phyloP scores from a whole-genome alignment of 1,284 basidiomycete species.

The Golubevia pallescens region DNA sequence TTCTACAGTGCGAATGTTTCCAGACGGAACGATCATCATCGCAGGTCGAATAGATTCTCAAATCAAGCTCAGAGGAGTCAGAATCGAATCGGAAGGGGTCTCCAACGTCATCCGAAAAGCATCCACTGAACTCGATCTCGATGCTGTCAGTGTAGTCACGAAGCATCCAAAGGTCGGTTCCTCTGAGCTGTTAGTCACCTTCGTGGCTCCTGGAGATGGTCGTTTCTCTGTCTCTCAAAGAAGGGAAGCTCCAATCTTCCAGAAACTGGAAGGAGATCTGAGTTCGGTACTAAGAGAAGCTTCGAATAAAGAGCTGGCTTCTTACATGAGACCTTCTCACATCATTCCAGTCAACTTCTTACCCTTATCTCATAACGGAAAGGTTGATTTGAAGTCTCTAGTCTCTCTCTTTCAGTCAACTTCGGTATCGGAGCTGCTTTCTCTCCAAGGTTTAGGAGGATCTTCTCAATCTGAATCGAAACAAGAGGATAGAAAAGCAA shows the following conservation, averaged over 20 bases:
- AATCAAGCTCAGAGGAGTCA: constrained; percentile 70
- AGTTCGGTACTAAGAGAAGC: constrained; percentile 64
- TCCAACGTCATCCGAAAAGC: constrained; percentile 68
- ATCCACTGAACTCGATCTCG: constrained; percentile 50
- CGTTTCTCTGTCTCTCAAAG: constrained; percentile 65
- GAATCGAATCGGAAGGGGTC: constrained; percentile 70
- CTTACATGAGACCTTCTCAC: constrained; percentile 70
- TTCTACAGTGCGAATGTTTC: constrained; percentile 68
- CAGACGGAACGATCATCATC: constrained; percentile 69
- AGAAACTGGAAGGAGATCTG: constrained; percentile 33
- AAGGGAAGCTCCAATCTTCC: constrained; percentile 59
- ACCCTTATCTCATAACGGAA: constrained; percentile 69
- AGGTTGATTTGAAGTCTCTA: constrained; percentile 68
- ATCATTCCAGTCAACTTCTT: constrained; percentile 68
- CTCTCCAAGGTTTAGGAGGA: too few species aligned
- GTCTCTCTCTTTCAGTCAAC: constrained; percentile 64
- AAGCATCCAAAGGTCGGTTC: constrained; percentile 67
- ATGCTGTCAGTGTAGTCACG: constrained; percentile 68
- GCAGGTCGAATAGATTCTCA: constrained; percentile 71
- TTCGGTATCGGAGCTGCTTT: constrained; percentile 65
- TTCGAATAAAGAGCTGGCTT: constrained; percentile 67
- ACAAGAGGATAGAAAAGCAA: too few species aligned
- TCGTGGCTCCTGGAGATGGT: constrained; percentile 66
- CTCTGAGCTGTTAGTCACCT: constrained; percentile 68
- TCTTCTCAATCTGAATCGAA: too few species aligned